Conservation (phyloP, 164 flowering plant genomes). For the Vitis riparia region DNA sequence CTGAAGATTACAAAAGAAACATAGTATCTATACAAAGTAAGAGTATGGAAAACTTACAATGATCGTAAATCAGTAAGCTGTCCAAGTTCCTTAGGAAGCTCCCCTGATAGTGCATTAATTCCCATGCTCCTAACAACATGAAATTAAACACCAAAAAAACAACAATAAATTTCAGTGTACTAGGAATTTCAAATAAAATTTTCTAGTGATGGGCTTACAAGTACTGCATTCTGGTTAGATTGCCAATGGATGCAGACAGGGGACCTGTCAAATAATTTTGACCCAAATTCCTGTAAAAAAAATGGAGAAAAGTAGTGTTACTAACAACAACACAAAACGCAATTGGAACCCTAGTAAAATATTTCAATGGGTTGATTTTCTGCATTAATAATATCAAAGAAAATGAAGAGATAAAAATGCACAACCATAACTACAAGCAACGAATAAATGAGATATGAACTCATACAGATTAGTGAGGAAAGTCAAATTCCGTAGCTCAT, state of each 20-base stretch:
- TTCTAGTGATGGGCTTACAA: conserved; percentile 30
- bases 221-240: conserved; percentile 46
- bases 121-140: conserved; percentile 25
- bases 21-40: too few species aligned
- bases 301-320: neutral
- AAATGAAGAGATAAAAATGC: neutral
- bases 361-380: neutral
- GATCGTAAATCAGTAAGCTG: conserved; percentile 37
- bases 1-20: too few species aligned
- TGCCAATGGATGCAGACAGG: conserved; percentile 58
- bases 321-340: neutral
- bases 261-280: conserved; percentile 73
- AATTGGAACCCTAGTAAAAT: neutral
- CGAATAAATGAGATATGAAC: neutral
- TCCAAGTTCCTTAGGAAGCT: conserved; percentile 51
- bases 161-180: too few species aligned
- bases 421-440: neutral
- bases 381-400: neutral
- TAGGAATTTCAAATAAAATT: neutral
- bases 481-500: conserved; percentile 43
- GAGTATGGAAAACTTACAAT: conserved; percentile 32
- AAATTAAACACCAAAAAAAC: neutral
- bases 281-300: conserved; percentile 40
- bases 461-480: conserved; percentile 44
- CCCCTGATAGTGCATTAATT: conserved; percentile 40